Base-by-base conservation (phyloP, 371 early-diverging fungal species). In the Sporodiniella umbellata region DNA sequence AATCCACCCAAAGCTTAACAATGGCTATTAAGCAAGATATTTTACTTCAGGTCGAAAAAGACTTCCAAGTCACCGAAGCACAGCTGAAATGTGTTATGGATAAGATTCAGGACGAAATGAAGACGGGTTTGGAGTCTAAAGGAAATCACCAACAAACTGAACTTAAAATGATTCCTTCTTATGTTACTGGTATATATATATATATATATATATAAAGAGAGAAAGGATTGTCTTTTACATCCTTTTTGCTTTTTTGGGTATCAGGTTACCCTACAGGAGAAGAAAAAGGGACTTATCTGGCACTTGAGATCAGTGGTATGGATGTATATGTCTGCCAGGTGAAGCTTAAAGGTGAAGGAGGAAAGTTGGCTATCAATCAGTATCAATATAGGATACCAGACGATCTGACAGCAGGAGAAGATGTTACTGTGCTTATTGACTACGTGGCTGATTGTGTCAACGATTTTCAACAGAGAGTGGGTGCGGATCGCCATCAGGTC, bases 281-380 rank as follows among this genome's bases (percentile, higher is more conserved):
- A 45, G 95, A 95, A 58, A 84, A 80, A 25, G 95, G 95, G n/a
- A 81, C 84, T 18, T 93, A 83, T 70, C 77, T 96, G 17, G 94
- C 94, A 23, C 78, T 96, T 39, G 97, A 96, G 66, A 80, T 95
- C 30, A 92, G 93, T 38, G 97, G 96, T 24, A 87, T 75, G 33
- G 76, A 75, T 53, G 69, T 75, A 23, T 72, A 75, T 42, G 72
- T 67, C 17, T 75, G 76, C 51, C 72, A 75, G 52, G 76, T 75
- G 11, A 69, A 68, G 37, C 54, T 75, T 11, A 75, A 71, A 37
- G 76, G 76, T 10, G 72, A 71, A 52, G 64, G 68, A 10, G 72
- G 72, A 24, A 72, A 72, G 42, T 33, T 75, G 6, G 72, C 72
- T 14, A 75, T 75, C 43, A 71, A 75, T 45, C 76, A 75, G 51